phyloP scores from a whole-genome alignment of 305 asterid species.

The Solanum chacoense region DNA sequence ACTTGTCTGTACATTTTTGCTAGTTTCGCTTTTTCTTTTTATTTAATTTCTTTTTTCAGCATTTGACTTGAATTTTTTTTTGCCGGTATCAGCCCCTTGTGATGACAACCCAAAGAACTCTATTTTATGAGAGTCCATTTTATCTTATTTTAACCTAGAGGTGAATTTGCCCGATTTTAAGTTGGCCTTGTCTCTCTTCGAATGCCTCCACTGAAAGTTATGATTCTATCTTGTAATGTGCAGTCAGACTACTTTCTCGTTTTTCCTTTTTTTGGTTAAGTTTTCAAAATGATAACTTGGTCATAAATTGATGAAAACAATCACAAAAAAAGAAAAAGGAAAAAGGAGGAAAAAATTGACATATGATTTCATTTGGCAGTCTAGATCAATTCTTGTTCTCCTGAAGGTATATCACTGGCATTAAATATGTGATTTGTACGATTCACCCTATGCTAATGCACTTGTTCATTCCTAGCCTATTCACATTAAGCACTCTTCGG shows the following conservation, averaged over 20 bases:
- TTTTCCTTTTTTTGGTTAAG: not conserved
- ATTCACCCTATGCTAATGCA: not conserved
- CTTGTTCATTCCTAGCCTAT: not conserved
- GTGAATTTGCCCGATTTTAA: not conserved
- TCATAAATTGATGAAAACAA: not conserved
- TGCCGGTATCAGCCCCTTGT: not conserved
- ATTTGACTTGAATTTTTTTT: not conserved
- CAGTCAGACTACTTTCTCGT: not conserved
- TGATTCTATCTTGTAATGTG: not conserved
- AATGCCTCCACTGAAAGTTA: not conserved
- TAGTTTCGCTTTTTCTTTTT: too few species aligned
- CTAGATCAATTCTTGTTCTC: not conserved
- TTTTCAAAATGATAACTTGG: not conserved
- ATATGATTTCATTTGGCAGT: too few species aligned
- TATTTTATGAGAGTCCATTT: not conserved
- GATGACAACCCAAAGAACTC: not conserved
- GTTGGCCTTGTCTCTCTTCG: not conserved
- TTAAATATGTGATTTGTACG: not conserved
- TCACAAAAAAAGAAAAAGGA: not conserved
- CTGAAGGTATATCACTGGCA: not conserved
- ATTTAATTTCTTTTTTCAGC: not conserved
- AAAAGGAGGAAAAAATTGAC: too few species aligned
- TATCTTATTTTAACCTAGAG: not conserved
- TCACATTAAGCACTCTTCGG: not conserved
- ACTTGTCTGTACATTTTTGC: not conserved